Conservation (phyloP, 2,329 filamentous ascomycete species). For the Xylariaceae sp. region DNA sequence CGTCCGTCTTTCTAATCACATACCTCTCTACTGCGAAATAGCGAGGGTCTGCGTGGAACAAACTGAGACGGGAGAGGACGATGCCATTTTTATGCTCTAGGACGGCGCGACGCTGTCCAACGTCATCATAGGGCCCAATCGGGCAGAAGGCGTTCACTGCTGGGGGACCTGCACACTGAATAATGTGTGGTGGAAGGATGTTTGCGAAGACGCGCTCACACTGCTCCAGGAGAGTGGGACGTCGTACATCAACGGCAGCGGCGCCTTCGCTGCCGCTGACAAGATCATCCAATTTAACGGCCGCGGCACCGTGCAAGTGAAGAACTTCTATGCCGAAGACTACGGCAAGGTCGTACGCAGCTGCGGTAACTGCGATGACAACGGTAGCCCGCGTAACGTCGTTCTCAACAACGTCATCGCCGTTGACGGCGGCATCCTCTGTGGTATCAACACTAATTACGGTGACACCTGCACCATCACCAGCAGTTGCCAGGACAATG, state of each 20-base stretch:
- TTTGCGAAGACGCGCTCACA: constrained; percentile 45
- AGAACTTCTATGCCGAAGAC: constrained; percentile 49
- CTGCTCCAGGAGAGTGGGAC: constrained; percentile 48
- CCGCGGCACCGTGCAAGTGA: constrained; percentile 46
- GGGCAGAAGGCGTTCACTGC: constrained; percentile 48
- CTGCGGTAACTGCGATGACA: constrained; percentile 55
- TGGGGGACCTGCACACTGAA: constrained; percentile 38
- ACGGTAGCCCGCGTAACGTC: constrained; percentile 49
- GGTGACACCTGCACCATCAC: constrained; percentile 51
- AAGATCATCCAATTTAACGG: constrained; percentile 51
- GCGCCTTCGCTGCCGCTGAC: constrained; percentile 48
- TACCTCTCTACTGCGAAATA: too few species aligned
- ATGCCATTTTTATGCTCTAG: background rate
- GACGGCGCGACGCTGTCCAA: background rate
- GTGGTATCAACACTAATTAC: constrained; percentile 57
- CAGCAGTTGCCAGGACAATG: constrained; percentile 43
- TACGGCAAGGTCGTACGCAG: constrained; percentile 57
- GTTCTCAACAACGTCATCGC: constrained; percentile 51
- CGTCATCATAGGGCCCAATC: constrained; percentile 44
- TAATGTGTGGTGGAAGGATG: constrained; percentile 45
- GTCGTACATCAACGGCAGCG: constrained; percentile 50
- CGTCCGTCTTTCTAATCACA: too few species aligned
- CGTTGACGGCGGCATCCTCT: constrained; percentile 47
- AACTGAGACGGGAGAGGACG: background rate
- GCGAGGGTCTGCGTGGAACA: background rate